Evolutionary conservation across 164 flowering plant genomes (phyloP).

Genomic region (Kalanchoe fedtschenkoi): DNA sequence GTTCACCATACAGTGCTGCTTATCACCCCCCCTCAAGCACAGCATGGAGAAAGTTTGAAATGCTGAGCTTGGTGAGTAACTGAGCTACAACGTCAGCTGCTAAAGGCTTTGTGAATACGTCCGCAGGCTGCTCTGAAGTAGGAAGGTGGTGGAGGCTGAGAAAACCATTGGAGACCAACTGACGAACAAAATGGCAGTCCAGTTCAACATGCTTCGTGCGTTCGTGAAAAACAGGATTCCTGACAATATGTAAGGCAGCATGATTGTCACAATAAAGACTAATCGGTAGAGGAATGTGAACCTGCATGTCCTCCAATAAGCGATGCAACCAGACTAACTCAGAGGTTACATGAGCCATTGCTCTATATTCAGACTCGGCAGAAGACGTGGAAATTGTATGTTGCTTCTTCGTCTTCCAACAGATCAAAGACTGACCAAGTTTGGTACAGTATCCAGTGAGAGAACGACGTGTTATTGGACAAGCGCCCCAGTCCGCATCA

Average conservation of each 20-base stretch:
- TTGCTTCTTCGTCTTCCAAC: neutral
- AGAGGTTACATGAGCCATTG: neutral
- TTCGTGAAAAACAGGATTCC: neutral
- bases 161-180: neutral
- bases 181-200: neutral
- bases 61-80: neutral
- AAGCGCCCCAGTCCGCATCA: neutral
- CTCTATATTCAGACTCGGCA: neutral
- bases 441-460: neutral
- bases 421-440: neutral
- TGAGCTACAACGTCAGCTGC: neutral
- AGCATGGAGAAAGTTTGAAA: neutral
- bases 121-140: neutral
- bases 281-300: neutral
- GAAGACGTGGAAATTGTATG: neutral
- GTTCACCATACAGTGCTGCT: too few relatives aligned
- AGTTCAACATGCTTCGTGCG: neutral
- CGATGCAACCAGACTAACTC: neutral
- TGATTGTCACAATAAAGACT: neutral
- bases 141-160: neutral
- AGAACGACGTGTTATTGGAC: neutral
- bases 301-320: neutral
- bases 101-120: neutral
- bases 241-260: neutral
- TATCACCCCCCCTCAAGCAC: neutral